Percentiles rank a stretch among this genome's conserved stretches.
Conservation (phyloP, 2,329 filamentous ascomycete genomes). For the Fusarium oxysporum region DNA sequence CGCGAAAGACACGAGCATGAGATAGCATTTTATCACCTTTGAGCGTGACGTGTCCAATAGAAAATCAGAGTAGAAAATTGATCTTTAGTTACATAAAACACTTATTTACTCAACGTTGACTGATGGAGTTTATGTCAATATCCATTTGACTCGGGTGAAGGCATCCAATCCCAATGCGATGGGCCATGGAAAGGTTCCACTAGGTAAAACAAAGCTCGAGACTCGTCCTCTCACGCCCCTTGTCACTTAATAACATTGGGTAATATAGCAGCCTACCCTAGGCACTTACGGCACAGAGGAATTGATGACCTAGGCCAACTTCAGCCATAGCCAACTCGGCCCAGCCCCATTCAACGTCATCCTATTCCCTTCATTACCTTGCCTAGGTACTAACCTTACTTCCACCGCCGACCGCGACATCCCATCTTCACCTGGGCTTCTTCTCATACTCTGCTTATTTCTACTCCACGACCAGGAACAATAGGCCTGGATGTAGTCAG, state of each 20-base stretch:
- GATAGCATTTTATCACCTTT: neutral
- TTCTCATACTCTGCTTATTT: neutral
- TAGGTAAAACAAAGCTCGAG: slow-evolving; percentile 17
- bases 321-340: slow-evolving; percentile 12
- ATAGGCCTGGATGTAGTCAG: slow-evolving; percentile 25
- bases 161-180: neutral
- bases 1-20: neutral
- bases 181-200: slow-evolving; percentile 7
- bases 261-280: neutral
- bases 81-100: neutral
- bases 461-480: slow-evolving; percentile 24
- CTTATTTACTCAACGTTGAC: neutral
- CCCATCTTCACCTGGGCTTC: neutral
- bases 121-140: neutral
- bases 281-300: neutral
- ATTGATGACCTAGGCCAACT: slow-evolving; percentile 9
- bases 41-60: neutral
- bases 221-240: slow-evolving; percentile 2
- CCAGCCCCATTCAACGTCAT: slow-evolving; percentile 43
- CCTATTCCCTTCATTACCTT: slow-evolving; percentile 33
- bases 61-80: neutral
- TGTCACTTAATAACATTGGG: neutral
- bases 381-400: neutral
- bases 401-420: slow-evolving; percentile 19
- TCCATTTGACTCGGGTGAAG: neutral